These are phyloP conservation scores for Panicum hallii DNA, from an alignment of 202 grass and related monocot genomes.

Conservation along the genomic window DNA sequence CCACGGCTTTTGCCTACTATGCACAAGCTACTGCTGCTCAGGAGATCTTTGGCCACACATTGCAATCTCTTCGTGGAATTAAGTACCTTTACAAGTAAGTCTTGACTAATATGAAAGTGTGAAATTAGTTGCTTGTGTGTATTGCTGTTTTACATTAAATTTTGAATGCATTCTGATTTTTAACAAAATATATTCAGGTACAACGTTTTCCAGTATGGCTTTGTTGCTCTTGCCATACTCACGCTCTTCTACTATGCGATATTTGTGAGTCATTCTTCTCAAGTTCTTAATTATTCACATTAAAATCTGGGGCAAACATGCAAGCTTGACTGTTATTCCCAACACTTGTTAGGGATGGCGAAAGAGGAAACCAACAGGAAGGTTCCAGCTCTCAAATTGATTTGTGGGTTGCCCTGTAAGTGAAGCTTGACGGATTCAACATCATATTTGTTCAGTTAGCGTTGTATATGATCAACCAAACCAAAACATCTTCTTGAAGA, in stretches of 20 bases:
- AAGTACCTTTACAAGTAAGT: constrained; percentile 99
- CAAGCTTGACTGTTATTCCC: constrained; percentile 5
- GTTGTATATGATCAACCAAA: constrained; percentile 71
- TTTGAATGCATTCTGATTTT: constrained; percentile 37
- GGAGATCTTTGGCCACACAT: constrained; percentile 96
- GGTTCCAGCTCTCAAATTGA: constrained; percentile 89
- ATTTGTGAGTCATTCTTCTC: constrained; percentile 67
- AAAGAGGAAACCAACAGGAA: constrained; percentile 89
- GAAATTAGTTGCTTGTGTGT: constrained; percentile 19
- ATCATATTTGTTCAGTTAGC: constrained; percentile 58
- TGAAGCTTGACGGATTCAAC: constrained; percentile 45
- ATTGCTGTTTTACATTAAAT: background rate
- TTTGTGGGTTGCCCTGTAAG: constrained; percentile 46
- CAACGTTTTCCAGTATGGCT: constrained; percentile 98
- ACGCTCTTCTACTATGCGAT: constrained; percentile 88
- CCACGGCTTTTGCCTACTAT: constrained; percentile 95
- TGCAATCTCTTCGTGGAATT: constrained; percentile 96
- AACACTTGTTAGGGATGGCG: constrained; percentile 79
- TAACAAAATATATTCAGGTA: constrained; percentile 67
- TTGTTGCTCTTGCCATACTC: constrained; percentile 90
- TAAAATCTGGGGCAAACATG: constrained; percentile 6
- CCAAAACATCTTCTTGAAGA: constrained; percentile 48
- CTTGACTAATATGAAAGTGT: constrained; percentile 23
- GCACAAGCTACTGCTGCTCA: constrained; percentile 96
- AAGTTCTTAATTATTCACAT: constrained; percentile 16